Conservation (phyloP, 768 basidiomycete species). For the Suillus discolor region DNA sequence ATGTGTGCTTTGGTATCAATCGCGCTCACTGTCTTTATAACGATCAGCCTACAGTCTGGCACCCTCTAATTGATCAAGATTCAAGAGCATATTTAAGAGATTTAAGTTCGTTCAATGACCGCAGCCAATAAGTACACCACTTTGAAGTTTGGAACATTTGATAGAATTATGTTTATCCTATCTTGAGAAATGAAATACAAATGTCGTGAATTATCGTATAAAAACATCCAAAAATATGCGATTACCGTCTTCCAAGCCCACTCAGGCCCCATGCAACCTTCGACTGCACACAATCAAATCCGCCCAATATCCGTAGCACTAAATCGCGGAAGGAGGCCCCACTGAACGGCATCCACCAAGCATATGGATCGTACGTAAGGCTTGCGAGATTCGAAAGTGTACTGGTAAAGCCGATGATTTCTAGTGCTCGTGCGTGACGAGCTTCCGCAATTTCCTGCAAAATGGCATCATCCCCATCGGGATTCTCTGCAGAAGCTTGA, state of each 20-base stretch:
- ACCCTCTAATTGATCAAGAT: no score
- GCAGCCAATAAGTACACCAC: no score
- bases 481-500: slow-evolving; percentile 15
- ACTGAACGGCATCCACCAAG: slow-evolving; percentile 30
- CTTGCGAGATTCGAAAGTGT: slow-evolving; percentile 27
- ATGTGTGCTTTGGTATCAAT: no score
- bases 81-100: no score
- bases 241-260: slow-evolving; percentile 28
- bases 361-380: slow-evolving; percentile 21
- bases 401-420: slow-evolving; percentile 45
- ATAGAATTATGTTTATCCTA: no score
- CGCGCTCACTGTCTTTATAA: no score
- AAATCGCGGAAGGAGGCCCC: slow-evolving; percentile 27
- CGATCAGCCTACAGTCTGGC: no score
- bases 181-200: no score
- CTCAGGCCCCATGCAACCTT: slow-evolving; percentile 28
- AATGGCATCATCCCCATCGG: slow-evolving; percentile 25
- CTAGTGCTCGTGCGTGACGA: slow-evolving; percentile 43
- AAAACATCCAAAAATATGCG: not conserved
- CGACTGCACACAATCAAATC: slow-evolving; percentile 19
- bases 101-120: no score
- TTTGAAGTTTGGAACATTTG: no score
- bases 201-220: no score
- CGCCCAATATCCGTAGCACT: slow-evolving; percentile 23
- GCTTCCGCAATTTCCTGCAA: slow-evolving; percentile 37